Base-by-base conservation (phyloP, 768 basidiomycete species). In the Tricholoma saponaceum region DNA sequence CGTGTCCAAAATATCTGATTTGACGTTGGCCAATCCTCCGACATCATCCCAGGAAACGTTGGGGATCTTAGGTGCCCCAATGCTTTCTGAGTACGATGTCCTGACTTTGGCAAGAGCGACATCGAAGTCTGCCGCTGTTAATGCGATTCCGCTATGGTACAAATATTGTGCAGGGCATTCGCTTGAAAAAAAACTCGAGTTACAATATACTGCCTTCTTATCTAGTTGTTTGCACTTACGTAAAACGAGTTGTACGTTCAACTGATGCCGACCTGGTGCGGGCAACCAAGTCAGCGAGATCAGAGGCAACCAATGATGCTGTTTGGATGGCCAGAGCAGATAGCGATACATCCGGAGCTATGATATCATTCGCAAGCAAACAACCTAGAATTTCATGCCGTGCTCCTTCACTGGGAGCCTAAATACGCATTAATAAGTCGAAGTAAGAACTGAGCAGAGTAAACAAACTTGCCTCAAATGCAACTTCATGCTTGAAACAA, bases 51-150 rank as follows among this genome's bases (percentile, higher is more conserved):
- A 99, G 0, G 89, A 82, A 0, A 99, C 95, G 60, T 81, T 89
- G 1, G 97, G 97, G 33, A 99, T 99, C 63, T 90, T 95, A 0
- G 97, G 97, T 23, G 94, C 93, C n/a, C 95, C 96, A 58, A 98
- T 96, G 66, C 83, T 92, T 67, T 95, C 92, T 7, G 92, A 89
- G 70, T 95, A 95, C 0, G 89, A 82, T 9, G 82, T 74, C 54
- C 94, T 78, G 12, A 90, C 89, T 59, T 85, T 82, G 12, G 79
- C 77, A 18, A 98, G 76, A 0, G 92, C 93, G 14, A 62, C 56
- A 3, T 87, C 81, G 64, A 98, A 87, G 66, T 98, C 93, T 41
- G 76, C 76, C 0, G 78, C 77, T 18, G 74, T 80, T 32, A 86
- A 60, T 7, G 76, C 70, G 7, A 83, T 64, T 1, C 78, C 79